Evolutionary conservation across 768 basidiomycete species (phyloP).

Genomic region (Mrakia frigida): DNA sequence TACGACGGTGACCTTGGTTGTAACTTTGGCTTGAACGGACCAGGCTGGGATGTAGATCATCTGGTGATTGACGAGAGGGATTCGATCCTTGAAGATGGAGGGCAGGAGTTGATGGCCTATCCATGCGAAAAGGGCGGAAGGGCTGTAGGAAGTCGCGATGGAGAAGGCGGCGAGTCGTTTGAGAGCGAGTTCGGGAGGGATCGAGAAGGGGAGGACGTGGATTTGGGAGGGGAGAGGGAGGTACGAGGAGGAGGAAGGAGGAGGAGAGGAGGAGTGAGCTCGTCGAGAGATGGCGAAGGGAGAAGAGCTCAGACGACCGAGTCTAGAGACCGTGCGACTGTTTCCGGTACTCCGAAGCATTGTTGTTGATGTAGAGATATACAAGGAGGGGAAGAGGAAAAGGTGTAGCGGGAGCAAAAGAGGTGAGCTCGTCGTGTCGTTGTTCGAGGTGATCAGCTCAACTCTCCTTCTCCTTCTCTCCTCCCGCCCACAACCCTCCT

Average conservation of each 20-base stretch:
- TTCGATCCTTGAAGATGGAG: not conserved
- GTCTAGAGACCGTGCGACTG: no score
- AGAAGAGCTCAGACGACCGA: no score
- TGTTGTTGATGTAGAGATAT: no score
- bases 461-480: no score
- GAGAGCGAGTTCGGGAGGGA: not conserved
- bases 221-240: slow-evolving; percentile 1
- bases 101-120: not conserved
- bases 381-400: no score
- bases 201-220: not conserved
- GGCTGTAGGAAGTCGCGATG: not conserved
- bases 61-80: not conserved
- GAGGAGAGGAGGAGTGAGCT: no score
- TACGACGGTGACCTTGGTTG: not conserved
- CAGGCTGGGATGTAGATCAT: slow-evolving; percentile 1
- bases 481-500: no score
- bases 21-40: not conserved
- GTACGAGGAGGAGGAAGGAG: not conserved
- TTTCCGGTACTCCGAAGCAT: no score
- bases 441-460: no score
- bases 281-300: no score
- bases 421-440: no score
- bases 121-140: not conserved
- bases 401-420: no score
- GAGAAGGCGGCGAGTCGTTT: not conserved